Conservation (phyloP, 768 basidiomycete genomes). For the Kwoniella shandongensis region DNA sequence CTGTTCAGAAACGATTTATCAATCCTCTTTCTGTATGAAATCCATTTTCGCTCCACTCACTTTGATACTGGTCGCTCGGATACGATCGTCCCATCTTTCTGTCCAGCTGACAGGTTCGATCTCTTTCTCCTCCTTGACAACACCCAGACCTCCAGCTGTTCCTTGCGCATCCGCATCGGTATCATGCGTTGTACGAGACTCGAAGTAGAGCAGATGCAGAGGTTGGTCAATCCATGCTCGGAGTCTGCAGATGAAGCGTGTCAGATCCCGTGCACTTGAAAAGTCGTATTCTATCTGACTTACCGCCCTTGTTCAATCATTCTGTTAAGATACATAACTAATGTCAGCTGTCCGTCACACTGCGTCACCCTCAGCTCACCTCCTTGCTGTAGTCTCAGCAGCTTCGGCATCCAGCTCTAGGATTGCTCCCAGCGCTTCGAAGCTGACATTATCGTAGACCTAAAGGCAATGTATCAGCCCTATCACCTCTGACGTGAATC, state of each 20-base stretch:
- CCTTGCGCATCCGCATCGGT: conserved; percentile 84
- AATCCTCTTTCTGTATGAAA: not conserved
- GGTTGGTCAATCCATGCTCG: conserved; percentile 95
- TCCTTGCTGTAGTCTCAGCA: conserved; percentile 91
- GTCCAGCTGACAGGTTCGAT: conserved; percentile 78
- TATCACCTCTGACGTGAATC: not conserved
- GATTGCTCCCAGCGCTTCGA: conserved; percentile 84
- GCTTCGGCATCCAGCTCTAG: conserved; percentile 86
- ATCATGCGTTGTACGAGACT: conserved; percentile 66
- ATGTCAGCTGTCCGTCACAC: not conserved
- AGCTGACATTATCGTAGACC: conserved; percentile 95
- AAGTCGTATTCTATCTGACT: conserved; percentile 6
- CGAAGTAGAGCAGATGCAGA: conserved; percentile 90
- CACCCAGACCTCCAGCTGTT: conserved; percentile 89
- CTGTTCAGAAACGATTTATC: conserved; percentile 2
- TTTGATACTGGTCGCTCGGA: conserved; percentile 80
- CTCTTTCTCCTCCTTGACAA: conserved; percentile 77
- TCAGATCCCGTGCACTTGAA: conserved; percentile 4
- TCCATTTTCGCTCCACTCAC: conserved; percentile 58
- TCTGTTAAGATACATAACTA: conserved; percentile 56
- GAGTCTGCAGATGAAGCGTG: conserved; percentile 52
- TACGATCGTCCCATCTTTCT: conserved; percentile 94
- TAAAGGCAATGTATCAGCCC: conserved; percentile 14
- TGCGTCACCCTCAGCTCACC: conserved; percentile 22
- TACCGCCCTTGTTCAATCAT: conserved; percentile 96